Evolutionary conservation across 495 filamentous ascomycete genomes (phyloP), one percentile per base, ranked within the genome.

Genomic region (Jackrogersella minutella): DNA sequence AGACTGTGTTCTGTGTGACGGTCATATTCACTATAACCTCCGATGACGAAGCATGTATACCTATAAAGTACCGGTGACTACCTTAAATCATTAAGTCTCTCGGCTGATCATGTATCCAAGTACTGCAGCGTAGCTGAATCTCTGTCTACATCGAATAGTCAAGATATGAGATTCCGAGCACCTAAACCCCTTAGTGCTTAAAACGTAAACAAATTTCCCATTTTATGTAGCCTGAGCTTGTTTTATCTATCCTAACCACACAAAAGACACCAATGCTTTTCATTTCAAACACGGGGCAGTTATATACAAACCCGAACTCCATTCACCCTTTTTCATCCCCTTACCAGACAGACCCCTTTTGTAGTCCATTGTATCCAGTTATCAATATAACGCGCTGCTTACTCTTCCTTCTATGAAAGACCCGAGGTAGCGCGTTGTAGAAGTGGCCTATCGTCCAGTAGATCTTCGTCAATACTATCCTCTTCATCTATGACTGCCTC

Each of bases 391-490:
- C 0, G 17, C 5, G 13, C 5, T 31, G 13, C 24, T 36, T 21
- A 13, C 16, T 13, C 10, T 19, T 16, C 37, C 37, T 22, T 44
- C 22, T 64, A 71, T 17, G 68, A 40, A 28, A 67, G 63, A 19
- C 68, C 68, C 19, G 72, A 76, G 26, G 68, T 55, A 14, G 66
- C 62, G 9, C 79, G 76, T 37, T 79, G 67, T 56, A 82, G 58
- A 1, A 81, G 56, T 37, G 79, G 80, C 31, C 75, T 66, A 30
- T 75, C 70, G 43, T 78, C 80, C 59, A 76, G 73, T 8, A 44
- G 37, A 11, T 69, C 65, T 7, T 70, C 74, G 4, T 76, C 66
- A 7, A 55, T 46, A 52, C 41, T 64, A 17, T 24, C 34, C 6
- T 69, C 69, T 0, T 65, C 74, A 22, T 65, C 57, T 21, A 61